Base-by-base conservation (phyloP, 1,284 basidiomycete species). In the Austropuccinia psidii region DNA sequence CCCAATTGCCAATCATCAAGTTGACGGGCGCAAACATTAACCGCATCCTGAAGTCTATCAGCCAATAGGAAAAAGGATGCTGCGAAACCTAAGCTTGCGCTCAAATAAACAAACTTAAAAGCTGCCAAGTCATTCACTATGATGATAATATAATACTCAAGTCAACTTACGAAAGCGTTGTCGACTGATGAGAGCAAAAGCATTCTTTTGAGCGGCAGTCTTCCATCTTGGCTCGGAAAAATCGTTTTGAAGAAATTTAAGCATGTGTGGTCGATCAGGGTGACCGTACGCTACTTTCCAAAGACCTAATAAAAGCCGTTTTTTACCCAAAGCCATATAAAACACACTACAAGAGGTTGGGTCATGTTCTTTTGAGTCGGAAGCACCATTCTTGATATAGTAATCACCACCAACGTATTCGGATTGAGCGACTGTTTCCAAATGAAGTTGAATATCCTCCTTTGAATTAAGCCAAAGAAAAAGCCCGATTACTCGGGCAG, bases 241-340 rank as follows among this genome's bases (percentile, higher is more conserved):
- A 81, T 99, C 90, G 78, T 99, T 95, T 39, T 86, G 84, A 3
- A 99, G 82, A 82, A 99, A 98, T 78, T 90, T 92, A 68, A 97
- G 84, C 94, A 95, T 98, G 75, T 88, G 80, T 6, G 84, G 79
- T 78, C 96, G 92, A 77, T 98, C 96, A 75, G 88, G 90, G 78
- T 98, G 94, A 85, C 93, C 95, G 2, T 88, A 87, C 0, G 94
- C 92, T 80, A 98, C 95, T 76, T 90, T 86, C 96, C 96, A 99
- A 3, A 98, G 84, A 0, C 93, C 91, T 76, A 92, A 90, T 0
- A 98, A 91, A 17, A 97, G 86, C 79, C 92, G 91, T 68, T 87
- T 86, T 80, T 98, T 98, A 47, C 91, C 90, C 1, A 98, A 83
- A 1, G 96, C 93, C 77, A 97, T 96, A 82, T 98, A 99, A 81